Base-by-base conservation (phyloP, 345 rosid species). In the Acer yangbiense region DNA sequence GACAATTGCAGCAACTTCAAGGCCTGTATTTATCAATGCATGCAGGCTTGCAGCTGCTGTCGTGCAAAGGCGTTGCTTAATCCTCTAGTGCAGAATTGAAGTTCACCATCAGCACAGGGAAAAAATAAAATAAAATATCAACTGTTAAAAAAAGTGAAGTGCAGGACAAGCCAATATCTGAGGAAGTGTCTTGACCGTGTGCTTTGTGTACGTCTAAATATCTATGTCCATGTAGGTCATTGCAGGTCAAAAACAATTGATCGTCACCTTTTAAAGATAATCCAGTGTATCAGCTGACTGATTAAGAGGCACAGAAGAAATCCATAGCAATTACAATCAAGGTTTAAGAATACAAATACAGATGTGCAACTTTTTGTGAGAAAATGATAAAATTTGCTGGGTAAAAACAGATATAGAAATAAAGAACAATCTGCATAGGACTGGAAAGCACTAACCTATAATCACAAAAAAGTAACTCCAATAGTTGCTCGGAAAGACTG, bases 81-180 rank as follows among this genome's bases (percentile, higher is more conserved):
- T 43, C 70, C 50, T 50, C 70, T 67, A 18, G 13, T 67, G 52
- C 70, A 67, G 20, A n/a, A n/a, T 67, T 18, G 16, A 68, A 68
- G 71, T 20, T 20, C 43, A 64, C 4, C 21, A 65, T 48, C 54
- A 48, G 54, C 17, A 48, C 17, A 11, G 54, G 17, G 12, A 48
- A 48, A 48, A 48, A 48, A 48, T 1, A 32, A 32, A 32, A 32
- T 3, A 48, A 48, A 2, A 48, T 48, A 32, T 41, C 0, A 12
- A 48, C 54, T 48, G 54, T 48, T 48, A 48, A 48, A 48, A 13
- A 5, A 48, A 48, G 27, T 14, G 3, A 12, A 46, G 18, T 41
- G 52, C 29, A 3, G 25, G 29, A 23, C 21, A 14, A 6, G 46
- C 17, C 6, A 48, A 69, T 46, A 35, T 48, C 10, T 8, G 20